These are phyloP conservation scores for Pseudozyma tsukubaensis DNA, from an alignment of 1,284 basidiomycete species.

Conservation along the genomic window DNA sequence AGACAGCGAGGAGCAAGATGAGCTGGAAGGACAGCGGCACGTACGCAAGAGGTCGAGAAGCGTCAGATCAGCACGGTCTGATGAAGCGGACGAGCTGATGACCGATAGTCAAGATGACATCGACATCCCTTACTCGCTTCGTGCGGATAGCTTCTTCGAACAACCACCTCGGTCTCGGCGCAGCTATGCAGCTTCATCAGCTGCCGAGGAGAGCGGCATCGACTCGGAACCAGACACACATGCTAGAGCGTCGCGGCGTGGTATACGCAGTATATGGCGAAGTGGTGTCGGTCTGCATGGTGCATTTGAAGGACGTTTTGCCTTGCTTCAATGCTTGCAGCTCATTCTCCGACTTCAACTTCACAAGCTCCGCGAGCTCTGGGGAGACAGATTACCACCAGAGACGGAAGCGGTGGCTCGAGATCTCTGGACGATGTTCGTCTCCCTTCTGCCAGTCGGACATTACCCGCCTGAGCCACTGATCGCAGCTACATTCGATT, in stretches of 20 bases:
- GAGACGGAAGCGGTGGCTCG: slow-evolving; percentile 57
- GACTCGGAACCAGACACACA: slow-evolving; percentile 30
- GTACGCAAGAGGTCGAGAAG: slow-evolving; percentile 25
- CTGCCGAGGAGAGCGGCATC: slow-evolving; percentile 29
- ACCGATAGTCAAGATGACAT: slow-evolving; percentile 10
- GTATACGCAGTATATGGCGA: slow-evolving; percentile 32
- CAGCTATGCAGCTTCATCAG: slow-evolving; percentile 35
- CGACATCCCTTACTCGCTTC: slow-evolving; percentile 25
- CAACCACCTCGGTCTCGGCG: slow-evolving; percentile 11
- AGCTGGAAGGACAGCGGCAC: slow-evolving; percentile 13
- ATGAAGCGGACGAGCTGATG: slow-evolving; percentile 7
- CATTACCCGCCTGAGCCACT: slow-evolving; percentile 48
- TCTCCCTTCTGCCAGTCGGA: slow-evolving; percentile 39
- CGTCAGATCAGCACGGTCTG: slow-evolving; percentile 14
- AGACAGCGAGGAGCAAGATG: slow-evolving; percentile 33
- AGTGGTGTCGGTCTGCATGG: slow-evolving; percentile 42
- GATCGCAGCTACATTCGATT: slow-evolving; percentile 49
- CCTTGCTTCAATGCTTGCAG: slow-evolving; percentile 54
- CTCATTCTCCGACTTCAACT: slow-evolving; percentile 58
- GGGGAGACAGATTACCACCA: slow-evolving; percentile 43
- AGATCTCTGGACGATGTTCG: slow-evolving; percentile 59
- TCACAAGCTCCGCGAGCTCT: slow-evolving; percentile 34
- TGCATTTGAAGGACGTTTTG: slow-evolving; percentile 43
- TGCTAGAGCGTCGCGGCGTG: slow-evolving; percentile 27
- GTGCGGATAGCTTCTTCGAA: slow-evolving; percentile 44